Evolutionary conservation across 1,284 basidiomycete species (phyloP), one percentile per base, ranked within the genome.

Genomic region (Cryptococcus jaspeensis): DNA sequence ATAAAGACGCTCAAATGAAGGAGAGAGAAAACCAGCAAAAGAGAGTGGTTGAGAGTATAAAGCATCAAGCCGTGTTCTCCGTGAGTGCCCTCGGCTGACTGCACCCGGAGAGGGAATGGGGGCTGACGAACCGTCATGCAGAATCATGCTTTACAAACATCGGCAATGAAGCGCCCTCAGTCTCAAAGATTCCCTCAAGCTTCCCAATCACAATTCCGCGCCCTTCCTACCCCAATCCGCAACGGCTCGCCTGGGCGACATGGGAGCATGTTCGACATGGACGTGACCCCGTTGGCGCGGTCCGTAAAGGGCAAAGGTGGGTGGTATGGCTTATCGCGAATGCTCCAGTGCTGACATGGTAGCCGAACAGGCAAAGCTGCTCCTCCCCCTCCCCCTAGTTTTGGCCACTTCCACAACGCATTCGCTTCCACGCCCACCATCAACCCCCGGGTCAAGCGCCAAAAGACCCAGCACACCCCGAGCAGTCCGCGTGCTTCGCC

Each of bases 11-110:
- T n/a, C 58, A 64, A 36, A 60, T 71, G 37, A 60, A 62, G 15
- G 60, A 64, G 9, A 63, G 58, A 20, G 72, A 71, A 40, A 57
- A 53, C n/a, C 70, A 73, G 32, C 55, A 56, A 3, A 62, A 58
- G 39, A 58, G 66, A 25, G 56, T 64, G 39, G 39, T 76, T 11
- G 72, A 76, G 46, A 73, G 65, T 53, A 60, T 73, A 25, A 68
- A 67, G 47, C 70, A 66, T 47, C 72, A 76, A 55, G 72, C 72
- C 1, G 69, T 74, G 13, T 74, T 76, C 41, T 65, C 66, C 20
- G 74, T 75, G 41, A 47, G 73, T 57, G 5, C 13, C 22, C 35
- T 3, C 44, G 20, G 20, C 38, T 12, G 4, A 36, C 39, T n/a
- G 7, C 13, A 16, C n/a, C 2, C 35, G 41, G 35, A n/a, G 12